Evolutionary conservation across 371 early-diverging fungal genomes (phyloP), one percentile per base, ranked within the genome.

Genomic region (Mucor sp.): DNA sequence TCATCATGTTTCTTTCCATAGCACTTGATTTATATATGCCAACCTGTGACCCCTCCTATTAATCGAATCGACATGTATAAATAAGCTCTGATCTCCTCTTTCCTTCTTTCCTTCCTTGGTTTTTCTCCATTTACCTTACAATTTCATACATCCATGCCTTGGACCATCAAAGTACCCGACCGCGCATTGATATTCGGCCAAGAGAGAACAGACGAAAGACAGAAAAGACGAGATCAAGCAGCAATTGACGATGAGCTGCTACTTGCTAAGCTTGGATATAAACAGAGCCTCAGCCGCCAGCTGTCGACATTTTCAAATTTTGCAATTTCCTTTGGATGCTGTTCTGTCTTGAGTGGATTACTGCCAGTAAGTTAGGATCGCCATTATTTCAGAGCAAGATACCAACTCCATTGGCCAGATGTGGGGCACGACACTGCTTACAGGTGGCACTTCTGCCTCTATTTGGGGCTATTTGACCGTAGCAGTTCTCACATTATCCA

Each of bases 391-490:
- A 23, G 21, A 19, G 9, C 9, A 4, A 50, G 44, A 15, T 43
- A 32, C 19, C 37, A 50, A 43, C 17, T 19, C 32, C 32, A 57
- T 44, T 53, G 4, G 23, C 61, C 48, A 73, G 73, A 44, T 67
- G 60, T 76, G 74, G 67, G 67, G 67, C 17, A 63, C 73, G 30
- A 85, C 85, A 19, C 57, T 89, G 60, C 64, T 75, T 37, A 76
- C 82, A 6, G 90, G 90, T 27, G 90, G 89, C 1, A 85, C 89
- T 5, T 82, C 84, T 37, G 83, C 84, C 17, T 78, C 87, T 25
- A 82, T 85, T 27, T 90, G 89, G 89, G 88, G 88, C 25, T 88
- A 89, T 86, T 48, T 88, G 28, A 48, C 85, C 19, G 87, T 86
- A 21, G 82, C 84, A 9, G 23, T 81, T 55, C 78, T 87, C 50